Conservation (phyloP, 2,329 filamentous ascomycete genomes). For the Nemania sp. region DNA sequence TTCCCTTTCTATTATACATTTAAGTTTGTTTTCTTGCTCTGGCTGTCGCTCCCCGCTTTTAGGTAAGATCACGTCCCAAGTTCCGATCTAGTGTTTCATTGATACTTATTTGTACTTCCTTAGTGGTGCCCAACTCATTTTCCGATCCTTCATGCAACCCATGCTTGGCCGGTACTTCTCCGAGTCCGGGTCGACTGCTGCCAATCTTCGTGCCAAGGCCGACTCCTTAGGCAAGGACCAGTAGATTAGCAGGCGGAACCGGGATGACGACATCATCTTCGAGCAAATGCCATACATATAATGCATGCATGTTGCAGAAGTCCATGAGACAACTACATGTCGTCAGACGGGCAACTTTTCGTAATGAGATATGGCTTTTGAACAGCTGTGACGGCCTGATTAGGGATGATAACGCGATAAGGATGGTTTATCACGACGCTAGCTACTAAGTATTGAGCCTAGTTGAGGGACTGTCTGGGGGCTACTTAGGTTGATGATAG, state of each 20-base stretch:
- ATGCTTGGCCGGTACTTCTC: constrained; percentile 93
- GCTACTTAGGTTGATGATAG: constrained; percentile 19
- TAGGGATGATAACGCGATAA: constrained; percentile 27
- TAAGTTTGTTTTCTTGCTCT: constrained; percentile 98
- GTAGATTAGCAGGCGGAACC: constrained; percentile 56
- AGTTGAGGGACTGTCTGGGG: constrained; percentile 2
- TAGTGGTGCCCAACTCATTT: constrained; percentile 95
- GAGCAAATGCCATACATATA: constrained; percentile 40
- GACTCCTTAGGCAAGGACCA: constrained; percentile 79
- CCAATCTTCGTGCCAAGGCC: constrained; percentile 89
- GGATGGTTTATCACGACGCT: constrained; percentile 16
- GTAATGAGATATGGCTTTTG: constrained; percentile 28
- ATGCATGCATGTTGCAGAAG: constrained; percentile 40
- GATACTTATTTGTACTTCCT: constrained; percentile 45
- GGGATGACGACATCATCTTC: constrained; percentile 35
- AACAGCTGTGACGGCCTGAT: constrained; percentile 8
- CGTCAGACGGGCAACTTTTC: constrained; percentile 28
- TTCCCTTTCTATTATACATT: constrained; percentile 99
- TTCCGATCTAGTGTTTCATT: not conserved
- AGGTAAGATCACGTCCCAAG: constrained; percentile 67
- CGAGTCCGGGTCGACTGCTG: constrained; percentile 75
- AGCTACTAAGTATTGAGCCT: constrained; percentile 14
- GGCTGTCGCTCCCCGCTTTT: constrained; percentile 96
- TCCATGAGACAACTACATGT: constrained; percentile 35
- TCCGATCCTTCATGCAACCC: constrained; percentile 94